Conservation (phyloP, 2,329 filamentous ascomycete genomes). For the Fusarium dlaminii region DNA sequence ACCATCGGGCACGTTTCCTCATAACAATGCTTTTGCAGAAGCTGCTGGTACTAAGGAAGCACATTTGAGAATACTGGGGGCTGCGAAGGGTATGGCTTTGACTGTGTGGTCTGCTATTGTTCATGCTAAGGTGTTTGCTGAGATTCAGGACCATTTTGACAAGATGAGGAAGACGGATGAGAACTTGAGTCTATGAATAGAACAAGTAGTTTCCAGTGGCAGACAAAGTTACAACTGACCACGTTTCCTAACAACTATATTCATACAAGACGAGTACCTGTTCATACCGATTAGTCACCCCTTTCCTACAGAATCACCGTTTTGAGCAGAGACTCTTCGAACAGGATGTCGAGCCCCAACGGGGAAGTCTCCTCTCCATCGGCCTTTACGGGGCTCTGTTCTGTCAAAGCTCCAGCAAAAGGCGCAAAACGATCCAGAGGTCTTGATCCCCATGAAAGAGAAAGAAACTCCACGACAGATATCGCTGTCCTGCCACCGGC, state of each 20-base stretch:
- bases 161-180: background rate
- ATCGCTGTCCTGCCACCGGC: background rate
- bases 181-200: too few species aligned
- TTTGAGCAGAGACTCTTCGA: background rate
- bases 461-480: background rate
- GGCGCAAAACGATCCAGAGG: background rate
- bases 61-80: background rate
- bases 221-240: fast-evolving
- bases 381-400: fast-evolving
- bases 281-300: fast-evolving
- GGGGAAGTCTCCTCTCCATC: background rate
- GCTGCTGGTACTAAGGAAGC: background rate
- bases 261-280: background rate
- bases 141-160: background rate
- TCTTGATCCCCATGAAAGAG: background rate
- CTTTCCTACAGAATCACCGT: background rate
- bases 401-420: background rate
- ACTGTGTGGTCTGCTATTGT: background rate
- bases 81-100: background rate
- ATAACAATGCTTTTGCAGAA: background rate
- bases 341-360: background rate
- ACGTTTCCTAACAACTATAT: background rate
- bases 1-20: background rate
- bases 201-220: background rate
- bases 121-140: background rate